phyloP scores from a whole-genome alignment of 2,329 filamentous ascomycete genomes.

The Ceratocystis huliohia region DNA sequence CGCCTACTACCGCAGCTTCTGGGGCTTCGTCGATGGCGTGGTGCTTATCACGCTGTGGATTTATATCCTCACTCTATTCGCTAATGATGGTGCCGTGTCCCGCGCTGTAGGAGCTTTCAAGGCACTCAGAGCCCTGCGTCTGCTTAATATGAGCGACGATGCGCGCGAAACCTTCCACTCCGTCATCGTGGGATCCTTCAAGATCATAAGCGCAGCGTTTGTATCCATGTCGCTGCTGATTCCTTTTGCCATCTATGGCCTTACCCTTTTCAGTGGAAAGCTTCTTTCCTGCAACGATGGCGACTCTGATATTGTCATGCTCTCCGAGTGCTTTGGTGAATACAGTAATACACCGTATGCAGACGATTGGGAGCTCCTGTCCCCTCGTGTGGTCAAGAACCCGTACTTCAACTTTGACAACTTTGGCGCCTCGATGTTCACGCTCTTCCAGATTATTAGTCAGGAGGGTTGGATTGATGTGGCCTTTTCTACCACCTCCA shows the following conservation, averaged over 20 bases:
- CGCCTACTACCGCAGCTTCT: slow-evolving; percentile 89
- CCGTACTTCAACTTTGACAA: slow-evolving; percentile 86
- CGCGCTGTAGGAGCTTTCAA: slow-evolving; percentile 94
- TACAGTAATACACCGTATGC: slow-evolving; percentile 63
- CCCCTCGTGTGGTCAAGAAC: slow-evolving; percentile 70
- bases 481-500: slow-evolving; percentile 70
- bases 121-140: slow-evolving; percentile 74
- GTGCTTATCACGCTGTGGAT: slow-evolving; percentile 92
- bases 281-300: slow-evolving; percentile 62
- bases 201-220: slow-evolving; percentile 82
- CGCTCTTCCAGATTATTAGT: slow-evolving; percentile 95
- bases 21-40: slow-evolving; percentile 89
- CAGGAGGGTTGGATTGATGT: slow-evolving; percentile 97
- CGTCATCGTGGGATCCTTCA: slow-evolving; percentile 87
- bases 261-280: slow-evolving; percentile 82
- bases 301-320: slow-evolving; percentile 39
- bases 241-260: slow-evolving; percentile 88
- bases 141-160: slow-evolving; percentile 93
- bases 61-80: slow-evolving; percentile 73
- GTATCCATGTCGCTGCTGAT: slow-evolving; percentile 90
- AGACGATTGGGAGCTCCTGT: slow-evolving; percentile 61
- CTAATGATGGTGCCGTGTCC: slow-evolving; percentile 71
- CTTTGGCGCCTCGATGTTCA: slow-evolving; percentile 86
- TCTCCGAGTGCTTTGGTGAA: slow-evolving; percentile 73
- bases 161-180: slow-evolving; percentile 94